Base-by-base conservation (phyloP, 805 yeast genomes). In the Saturnispora bothae region DNA sequence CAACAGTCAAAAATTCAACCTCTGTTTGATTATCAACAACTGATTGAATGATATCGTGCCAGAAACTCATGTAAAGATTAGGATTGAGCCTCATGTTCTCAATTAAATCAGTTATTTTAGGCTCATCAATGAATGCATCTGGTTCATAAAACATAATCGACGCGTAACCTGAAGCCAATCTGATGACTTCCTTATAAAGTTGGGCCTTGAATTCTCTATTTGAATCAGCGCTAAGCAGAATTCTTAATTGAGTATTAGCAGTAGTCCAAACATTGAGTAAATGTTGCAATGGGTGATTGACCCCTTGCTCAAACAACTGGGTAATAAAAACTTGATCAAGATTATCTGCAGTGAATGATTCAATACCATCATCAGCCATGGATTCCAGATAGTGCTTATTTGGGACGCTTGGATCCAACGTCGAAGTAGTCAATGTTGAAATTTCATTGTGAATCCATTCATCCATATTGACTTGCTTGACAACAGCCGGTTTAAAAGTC, bases 11-110 rank as follows among this genome's bases (percentile, higher is more conserved):
- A 23, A 83, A 63, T 15, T 79, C 92, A 6, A 71, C 45, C 5
- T 78, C 54, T 0, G 77, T 63, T 2, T 77, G 94, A 50, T 83
- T 85, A 40, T 77, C 82, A 18, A 69, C 64, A 8, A 88, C 71
- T 39, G 76, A 65, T 25, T 64, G 58, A 13, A 82, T 54, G 22
- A 83, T 64, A 31, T 74, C 79, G 3, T 66, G 56, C 38, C 85
- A 53, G 43, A 77, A 78, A 13, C 40, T 39, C 41, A 68, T 76
- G 36, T 48, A 50, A 32, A 46, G 45, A 15, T 47, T 45, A 6
- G 55, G 43, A 17, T 52, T 48, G 15, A 47, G 44, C 36, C 55
- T 43, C 18, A 63, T 49, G 4, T 44, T 45, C 13, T 47, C 49
- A 4, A 63, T 42, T 7, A 53, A 43, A 1, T 49, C 45, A 25